Percentiles rank a stretch among this genome's conserved stretches.
These are phyloP conservation scores for Salix purpurea DNA, from an alignment of 345 rosid genomes.

Conservation along the genomic window DNA sequence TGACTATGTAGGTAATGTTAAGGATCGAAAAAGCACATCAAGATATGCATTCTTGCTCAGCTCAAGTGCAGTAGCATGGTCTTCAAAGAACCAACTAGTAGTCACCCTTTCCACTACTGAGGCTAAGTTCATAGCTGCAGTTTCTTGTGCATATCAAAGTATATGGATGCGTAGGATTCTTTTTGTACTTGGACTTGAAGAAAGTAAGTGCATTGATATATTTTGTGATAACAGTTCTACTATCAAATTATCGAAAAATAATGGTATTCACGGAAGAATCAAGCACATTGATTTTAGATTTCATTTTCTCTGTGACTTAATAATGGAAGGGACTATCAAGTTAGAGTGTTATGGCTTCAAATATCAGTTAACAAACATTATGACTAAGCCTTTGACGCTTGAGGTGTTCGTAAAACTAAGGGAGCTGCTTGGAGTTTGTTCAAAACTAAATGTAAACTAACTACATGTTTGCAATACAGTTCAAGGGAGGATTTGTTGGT, in stretches of 20 bases:
- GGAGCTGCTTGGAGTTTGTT: neutral
- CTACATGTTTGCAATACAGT: too few species aligned
- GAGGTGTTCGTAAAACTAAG: neutral
- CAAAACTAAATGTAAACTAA: neutral
- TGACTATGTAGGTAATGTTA: too few species aligned
- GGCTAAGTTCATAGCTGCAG: neutral
- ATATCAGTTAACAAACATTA: neutral
- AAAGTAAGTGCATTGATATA: neutral
- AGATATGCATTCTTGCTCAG: too few species aligned
- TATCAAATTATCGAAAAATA: neutral
- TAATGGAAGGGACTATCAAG: neutral
- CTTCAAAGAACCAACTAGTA: too few species aligned
- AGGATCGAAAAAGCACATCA: too few species aligned
- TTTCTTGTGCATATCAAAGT: neutral
- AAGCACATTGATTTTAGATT: neutral
- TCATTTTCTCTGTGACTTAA: neutral
- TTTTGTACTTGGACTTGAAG: neutral
- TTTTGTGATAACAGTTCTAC: neutral
- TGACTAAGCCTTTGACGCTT: neutral
- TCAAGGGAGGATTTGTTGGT: too few species aligned
- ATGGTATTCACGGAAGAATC: neutral
- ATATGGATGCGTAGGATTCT: neutral
- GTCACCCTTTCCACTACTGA: neutral
- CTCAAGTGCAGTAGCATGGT: too few species aligned
- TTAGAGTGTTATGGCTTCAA: neutral